Evolutionary conservation across 2,329 filamentous ascomycete genomes (phyloP), one percentile per base, ranked within the genome.

Genomic region (Phialophora tarda): DNA sequence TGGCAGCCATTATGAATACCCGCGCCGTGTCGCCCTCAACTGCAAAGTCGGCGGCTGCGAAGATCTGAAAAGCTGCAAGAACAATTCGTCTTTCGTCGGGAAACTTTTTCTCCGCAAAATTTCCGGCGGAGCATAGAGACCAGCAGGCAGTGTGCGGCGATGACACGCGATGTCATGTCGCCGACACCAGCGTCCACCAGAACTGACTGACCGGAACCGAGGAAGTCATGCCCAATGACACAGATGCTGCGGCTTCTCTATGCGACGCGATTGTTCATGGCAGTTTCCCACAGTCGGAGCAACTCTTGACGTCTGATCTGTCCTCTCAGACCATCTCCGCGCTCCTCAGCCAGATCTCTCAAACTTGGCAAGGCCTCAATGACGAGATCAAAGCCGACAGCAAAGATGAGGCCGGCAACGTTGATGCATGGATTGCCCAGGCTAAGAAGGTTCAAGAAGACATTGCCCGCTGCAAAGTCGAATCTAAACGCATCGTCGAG

Each of bases 371-470:
- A 81, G 51, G 80, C 87, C 54, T 78, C 79, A 26, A 79, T 81
- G 69, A 84, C 82, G 89, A 96, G 73, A 90, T 98, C 65, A 89
- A 89, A 70, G 78, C 82, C 24, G 86, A 95, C 68, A 96, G 93
- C 78, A 86, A 88, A 74, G 88, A 92, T 71, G 90, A 88, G 21
- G 90, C 89, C 64, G 86, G 89, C 47, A 90, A 96, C 74, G 90
- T 97, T 59, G 90, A 92, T 75, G 86, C 89, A 59, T 98, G 94
- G 94, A 91, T 96, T 64, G 81, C 84, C 59, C 92, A 95, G 77
- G 92, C 93, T 56, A 92, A 92, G 78, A 87, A 89, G 60, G 85
- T 97, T 7, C 92, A 96, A 77, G 86, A 89, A 68, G 94, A 97
- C 75, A 94, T 97, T 71, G 87, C 91, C 73, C 86, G 87, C 55